phyloP scores from a whole-genome alignment of 495 filamentous ascomycete genomes.

The Aspergillus incahuasiensis region DNA sequence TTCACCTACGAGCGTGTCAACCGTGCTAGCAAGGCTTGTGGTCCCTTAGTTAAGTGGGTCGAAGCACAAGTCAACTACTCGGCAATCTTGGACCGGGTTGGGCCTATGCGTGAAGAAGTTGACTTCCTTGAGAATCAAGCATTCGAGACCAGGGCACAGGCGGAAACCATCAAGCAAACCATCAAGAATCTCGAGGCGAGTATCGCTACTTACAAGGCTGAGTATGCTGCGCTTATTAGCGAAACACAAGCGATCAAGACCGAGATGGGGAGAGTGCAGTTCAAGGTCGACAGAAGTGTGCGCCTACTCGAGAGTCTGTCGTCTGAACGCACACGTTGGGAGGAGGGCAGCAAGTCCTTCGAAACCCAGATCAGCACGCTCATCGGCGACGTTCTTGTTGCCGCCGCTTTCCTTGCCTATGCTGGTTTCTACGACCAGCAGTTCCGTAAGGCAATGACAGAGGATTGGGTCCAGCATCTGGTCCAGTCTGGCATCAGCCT shows the following conservation, averaged over 20 bases:
- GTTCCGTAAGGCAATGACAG: slow-evolving; percentile 94
- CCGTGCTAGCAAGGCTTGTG: slow-evolving; percentile 92
- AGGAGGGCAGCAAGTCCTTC: slow-evolving; percentile 94
- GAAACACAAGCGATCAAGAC: slow-evolving; percentile 96
- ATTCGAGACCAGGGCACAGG: slow-evolving; percentile 88
- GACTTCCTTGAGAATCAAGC: slow-evolving; percentile 80
- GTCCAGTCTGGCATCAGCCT: slow-evolving; percentile 82
- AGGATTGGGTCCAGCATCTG: slow-evolving; percentile 93
- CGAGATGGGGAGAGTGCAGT: slow-evolving; percentile 93
- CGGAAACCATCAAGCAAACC: slow-evolving; percentile 83
- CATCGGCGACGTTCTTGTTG: slow-evolving; percentile 90
- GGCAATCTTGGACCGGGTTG: slow-evolving; percentile 91
- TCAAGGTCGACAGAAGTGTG: slow-evolving; percentile 95
- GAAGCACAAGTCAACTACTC: slow-evolving; percentile 96
- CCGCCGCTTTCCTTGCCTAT: slow-evolving; percentile 96
- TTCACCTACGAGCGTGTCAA: slow-evolving; percentile 96
- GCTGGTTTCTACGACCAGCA: slow-evolving; percentile 96
- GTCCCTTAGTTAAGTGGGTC: slow-evolving; percentile 95
- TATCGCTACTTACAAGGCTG: slow-evolving; percentile 93
- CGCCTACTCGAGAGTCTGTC: slow-evolving; percentile 90
- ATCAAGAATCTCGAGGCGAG: slow-evolving; percentile 80
- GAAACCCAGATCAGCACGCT: slow-evolving; percentile 96
- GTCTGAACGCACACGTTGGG: slow-evolving; percentile 89
- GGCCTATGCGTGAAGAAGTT: slow-evolving; percentile 89
- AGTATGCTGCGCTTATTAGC: slow-evolving; percentile 94